These are phyloP conservation scores for Eutrema salsugineum DNA, from an alignment of 441 rosid genomes.

Conservation along the genomic window DNA sequence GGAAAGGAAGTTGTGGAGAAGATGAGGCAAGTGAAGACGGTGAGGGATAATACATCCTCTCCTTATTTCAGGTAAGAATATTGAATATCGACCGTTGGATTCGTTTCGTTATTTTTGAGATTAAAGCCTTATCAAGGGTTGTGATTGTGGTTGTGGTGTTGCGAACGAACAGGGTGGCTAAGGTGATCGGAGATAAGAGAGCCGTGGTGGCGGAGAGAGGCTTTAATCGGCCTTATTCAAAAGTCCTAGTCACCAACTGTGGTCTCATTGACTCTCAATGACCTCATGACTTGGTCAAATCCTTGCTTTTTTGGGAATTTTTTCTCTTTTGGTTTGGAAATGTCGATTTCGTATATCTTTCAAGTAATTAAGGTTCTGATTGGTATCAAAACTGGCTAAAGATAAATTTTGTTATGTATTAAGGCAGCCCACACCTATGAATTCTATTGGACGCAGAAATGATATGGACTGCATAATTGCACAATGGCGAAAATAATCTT, in stretches of 20 bases:
- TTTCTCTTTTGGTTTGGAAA: background rate
- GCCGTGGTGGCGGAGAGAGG: conserved; percentile 92
- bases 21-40: conserved; percentile 69
- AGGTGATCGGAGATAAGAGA: conserved; percentile 81
- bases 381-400: too few relatives aligned
- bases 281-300: background rate
- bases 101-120: background rate
- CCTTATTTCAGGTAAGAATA: conserved; percentile 73
- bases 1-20: conserved; percentile 72
- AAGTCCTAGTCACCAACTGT: conserved; percentile 66
- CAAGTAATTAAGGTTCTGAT: too few relatives aligned
- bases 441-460: too few relatives aligned
- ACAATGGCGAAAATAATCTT: too few relatives aligned
- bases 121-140: too few relatives aligned
- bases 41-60: conserved; percentile 73
- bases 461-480: too few relatives aligned
- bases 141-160: background rate
- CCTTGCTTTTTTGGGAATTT: background rate
- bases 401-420: too few relatives aligned
- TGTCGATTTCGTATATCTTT: background rate
- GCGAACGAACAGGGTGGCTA: conserved; percentile 58
- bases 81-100: conserved; percentile 15
- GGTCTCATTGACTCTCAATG: conserved; percentile 43
- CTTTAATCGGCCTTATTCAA: conserved; percentile 84
- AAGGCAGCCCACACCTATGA: too few relatives aligned